Percentiles rank a stretch among this genome's conserved stretches.
Evolutionary conservation across 2,329 filamentous ascomycete genomes (phyloP).

Genomic region (Sphaerostilbella broomeana): DNA sequence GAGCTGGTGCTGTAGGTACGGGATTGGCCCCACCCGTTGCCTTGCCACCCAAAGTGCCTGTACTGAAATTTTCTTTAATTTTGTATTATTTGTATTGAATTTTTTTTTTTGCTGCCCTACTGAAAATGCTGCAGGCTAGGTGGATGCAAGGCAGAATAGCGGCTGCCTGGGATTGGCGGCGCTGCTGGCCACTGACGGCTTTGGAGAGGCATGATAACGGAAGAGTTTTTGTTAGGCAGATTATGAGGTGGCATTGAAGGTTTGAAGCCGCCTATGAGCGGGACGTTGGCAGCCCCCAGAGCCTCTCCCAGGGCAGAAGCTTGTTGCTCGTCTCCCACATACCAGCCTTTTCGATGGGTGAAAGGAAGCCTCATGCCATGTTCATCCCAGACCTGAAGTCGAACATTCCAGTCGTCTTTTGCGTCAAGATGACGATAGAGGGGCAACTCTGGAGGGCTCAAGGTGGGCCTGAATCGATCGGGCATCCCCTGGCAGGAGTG

Average conservation of each 20-base stretch:
- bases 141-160: neutral
- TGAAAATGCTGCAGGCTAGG: neutral
- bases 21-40: conserved; percentile 4
- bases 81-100: neutral
- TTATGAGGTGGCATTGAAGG: too few species aligned
- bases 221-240: too few species aligned
- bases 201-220: neutral
- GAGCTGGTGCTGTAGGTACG: neutral
- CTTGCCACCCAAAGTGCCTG: conserved; percentile 11
- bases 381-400: too few species aligned
- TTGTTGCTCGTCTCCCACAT: too few species aligned
- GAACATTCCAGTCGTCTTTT: too few species aligned
- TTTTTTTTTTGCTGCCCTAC: neutral
- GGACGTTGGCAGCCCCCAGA: too few species aligned
- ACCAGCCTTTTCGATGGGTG: too few species aligned
- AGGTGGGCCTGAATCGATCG: conserved; percentile 3
- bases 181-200: too few species aligned
- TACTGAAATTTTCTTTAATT: neutral
- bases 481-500: neutral
- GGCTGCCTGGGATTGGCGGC: neutral
- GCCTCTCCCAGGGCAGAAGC: too few species aligned
- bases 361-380: too few species aligned
- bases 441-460: neutral
- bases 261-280: too few species aligned
- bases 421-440: conserved; percentile 11